A percentile compares a stretch with the other conserved stretches of the same genome.
These are phyloP conservation scores for Boletus rubroflammeus DNA, from an alignment of 768 basidiomycete species.

Conservation along the genomic window DNA sequence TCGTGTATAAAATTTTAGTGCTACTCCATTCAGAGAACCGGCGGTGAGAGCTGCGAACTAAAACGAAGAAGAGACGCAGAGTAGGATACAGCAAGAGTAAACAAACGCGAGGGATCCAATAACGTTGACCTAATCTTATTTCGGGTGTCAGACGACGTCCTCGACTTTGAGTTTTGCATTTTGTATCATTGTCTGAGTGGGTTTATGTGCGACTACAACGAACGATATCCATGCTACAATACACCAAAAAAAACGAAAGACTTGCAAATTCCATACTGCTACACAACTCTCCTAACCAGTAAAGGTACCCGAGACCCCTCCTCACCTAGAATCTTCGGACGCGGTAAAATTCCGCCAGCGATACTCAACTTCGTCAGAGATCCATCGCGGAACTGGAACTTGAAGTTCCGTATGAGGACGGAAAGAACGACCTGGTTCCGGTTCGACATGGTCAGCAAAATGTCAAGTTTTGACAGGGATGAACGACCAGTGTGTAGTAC, in stretches of 20 bases:
- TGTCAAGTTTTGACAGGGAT: no score
- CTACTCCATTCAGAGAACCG: no score
- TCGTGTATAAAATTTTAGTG: no score
- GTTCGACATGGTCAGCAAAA: background rate
- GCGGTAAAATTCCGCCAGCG: conserved; percentile 29
- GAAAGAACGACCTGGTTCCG: conserved; percentile 8
- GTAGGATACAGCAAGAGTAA: no score
- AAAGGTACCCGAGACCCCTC: conserved; percentile 14
- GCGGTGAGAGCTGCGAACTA: no score
- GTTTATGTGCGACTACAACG: background rate
- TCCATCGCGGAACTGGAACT: conserved; percentile 32
- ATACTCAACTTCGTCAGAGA: conserved; percentile 31
- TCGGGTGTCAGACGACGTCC: no score
- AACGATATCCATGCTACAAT: background rate
- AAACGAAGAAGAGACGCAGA: no score
- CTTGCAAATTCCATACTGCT: background rate
- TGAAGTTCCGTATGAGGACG: conserved; percentile 38
- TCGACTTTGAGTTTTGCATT: no score
- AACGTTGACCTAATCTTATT: no score
- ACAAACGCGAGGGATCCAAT: no score
- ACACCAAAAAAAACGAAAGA: no score
- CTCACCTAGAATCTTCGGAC: conserved; percentile 32
- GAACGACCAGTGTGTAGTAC: background rate
- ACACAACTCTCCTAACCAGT: conserved; percentile 2
- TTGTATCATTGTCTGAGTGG: background rate